A percentile compares a stretch with the other conserved stretches of the same genome.
phyloP scores from a whole-genome alignment of 2,329 filamentous ascomycete species.

The Fusarium proliferatum region DNA sequence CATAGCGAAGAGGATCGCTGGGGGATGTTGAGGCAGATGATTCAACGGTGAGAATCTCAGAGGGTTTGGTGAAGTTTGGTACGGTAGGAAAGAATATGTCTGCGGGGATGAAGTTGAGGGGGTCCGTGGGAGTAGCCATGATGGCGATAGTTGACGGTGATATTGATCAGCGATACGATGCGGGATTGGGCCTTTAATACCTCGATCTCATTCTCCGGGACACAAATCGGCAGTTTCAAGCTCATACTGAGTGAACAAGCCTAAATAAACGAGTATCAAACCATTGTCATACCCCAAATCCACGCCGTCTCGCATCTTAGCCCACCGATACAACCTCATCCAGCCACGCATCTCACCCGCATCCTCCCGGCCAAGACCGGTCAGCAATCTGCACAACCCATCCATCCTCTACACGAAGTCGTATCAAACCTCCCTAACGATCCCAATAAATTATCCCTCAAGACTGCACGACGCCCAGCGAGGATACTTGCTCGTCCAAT shows the following conservation, averaged over 20 bases:
- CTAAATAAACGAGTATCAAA: background rate
- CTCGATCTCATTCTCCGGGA: background rate
- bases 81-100: background rate
- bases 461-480: background rate
- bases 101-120: slow-evolving; percentile 4
- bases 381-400: background rate
- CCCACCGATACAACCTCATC: background rate
- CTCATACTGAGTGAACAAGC: background rate
- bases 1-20: background rate
- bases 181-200: background rate
- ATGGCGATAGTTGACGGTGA: background rate
- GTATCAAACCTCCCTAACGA: background rate
- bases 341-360: background rate
- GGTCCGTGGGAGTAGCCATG: background rate
- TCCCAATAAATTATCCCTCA: background rate
- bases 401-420: background rate
- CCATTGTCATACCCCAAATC: background rate
- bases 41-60: background rate
- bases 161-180: background rate
- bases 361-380: background rate
- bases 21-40: background rate
- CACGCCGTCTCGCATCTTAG: background rate
- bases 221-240: background rate
- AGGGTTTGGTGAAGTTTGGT: background rate
- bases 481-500: background rate